These are phyloP conservation scores for Penicillium sp. DNA, from an alignment of 2,329 filamentous ascomycete genomes.

Conservation along the genomic window DNA sequence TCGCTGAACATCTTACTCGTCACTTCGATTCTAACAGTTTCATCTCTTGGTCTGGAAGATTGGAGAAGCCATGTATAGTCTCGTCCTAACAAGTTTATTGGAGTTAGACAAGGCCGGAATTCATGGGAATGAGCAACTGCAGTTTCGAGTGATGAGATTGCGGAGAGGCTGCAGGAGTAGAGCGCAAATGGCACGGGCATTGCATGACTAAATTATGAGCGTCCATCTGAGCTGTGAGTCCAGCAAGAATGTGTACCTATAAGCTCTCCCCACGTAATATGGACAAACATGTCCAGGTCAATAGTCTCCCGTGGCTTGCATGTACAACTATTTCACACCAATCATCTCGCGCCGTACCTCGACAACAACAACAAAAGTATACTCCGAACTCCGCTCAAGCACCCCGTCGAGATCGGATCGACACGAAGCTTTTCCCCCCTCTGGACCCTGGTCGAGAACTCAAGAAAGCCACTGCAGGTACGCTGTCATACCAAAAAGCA, in stretches of 20 bases:
- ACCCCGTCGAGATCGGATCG: conserved; percentile 7
- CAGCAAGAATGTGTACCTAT: background rate
- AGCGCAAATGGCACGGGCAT: conserved; percentile 12
- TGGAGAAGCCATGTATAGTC: too few species aligned
- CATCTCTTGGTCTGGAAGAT: too few species aligned
- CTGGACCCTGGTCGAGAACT: conserved; percentile 1
- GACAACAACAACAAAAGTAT: background rate
- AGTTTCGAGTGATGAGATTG: conserved; percentile 33
- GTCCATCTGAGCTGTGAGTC: too few species aligned
- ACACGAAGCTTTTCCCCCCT: background rate
- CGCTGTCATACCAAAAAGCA: conserved; percentile 12
- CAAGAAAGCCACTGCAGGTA: conserved; percentile 7
- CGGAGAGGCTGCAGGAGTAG: conserved; percentile 18
- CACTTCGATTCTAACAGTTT: too few species aligned
- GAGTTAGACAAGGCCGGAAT: conserved; percentile 52
- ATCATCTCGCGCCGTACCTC: background rate
- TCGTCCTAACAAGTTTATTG: conserved; percentile 24
- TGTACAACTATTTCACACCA: background rate
- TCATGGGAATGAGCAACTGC: conserved; percentile 60
- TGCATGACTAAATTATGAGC: too few species aligned
- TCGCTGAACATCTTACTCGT: too few species aligned
- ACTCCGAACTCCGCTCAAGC: conserved; percentile 9
- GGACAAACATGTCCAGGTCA: background rate
- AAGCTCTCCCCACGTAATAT: background rate
- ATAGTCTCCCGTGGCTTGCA: background rate